Evolutionary conservation across 805 yeast genomes (phyloP), one percentile per base, ranked within the genome.

Genomic region (Zygosaccharomyces bailii): DNA sequence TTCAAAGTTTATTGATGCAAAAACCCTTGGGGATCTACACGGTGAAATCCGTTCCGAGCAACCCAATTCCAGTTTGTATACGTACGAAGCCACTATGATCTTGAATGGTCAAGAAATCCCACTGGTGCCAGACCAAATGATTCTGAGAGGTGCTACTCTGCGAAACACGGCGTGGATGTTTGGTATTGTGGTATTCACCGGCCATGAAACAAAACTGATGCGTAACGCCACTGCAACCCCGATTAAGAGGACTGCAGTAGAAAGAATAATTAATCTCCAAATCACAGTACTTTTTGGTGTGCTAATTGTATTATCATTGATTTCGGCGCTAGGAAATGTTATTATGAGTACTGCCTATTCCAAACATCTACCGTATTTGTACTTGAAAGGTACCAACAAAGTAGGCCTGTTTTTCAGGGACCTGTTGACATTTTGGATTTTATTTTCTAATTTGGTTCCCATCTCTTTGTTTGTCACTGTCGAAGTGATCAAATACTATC

Each of bases 141-240:
- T 95, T 32, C 72, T 93, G 45, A 79, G 99, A 69, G 99, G 99
- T 50, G 99, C 99, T 4, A 88, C 93, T 3, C 72, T 93, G 50
- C 76, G 97, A 66, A 93, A 93, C 60, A 95, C 99, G 0, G 86
- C 82, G 34, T 93, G 96, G 97, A 80, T 93, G 34, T 86, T 86
- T 56, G 99, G 99, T 17, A 74, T 88, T 41, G 97, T 87, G 1
- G 79, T 93, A 1, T 93, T 91, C 63, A 93, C 99, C 0, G 99
- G 99, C 16, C 99, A 95, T 63, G 99, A 93, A 68, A 93, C 99
- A 0, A 93, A 93, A 60, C 73, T 93, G 53, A 91, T 93, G 98
- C 80, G 99, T 62, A 93, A 93, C 69, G 99, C 99, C 14, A 90
- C 98, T 2, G 97, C 99, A 1, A 83, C 99, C 2, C 99, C 99